Evolutionary conservation across 164 flowering plant species (phyloP).

Genomic region (Nymphaea thermarum): DNA sequence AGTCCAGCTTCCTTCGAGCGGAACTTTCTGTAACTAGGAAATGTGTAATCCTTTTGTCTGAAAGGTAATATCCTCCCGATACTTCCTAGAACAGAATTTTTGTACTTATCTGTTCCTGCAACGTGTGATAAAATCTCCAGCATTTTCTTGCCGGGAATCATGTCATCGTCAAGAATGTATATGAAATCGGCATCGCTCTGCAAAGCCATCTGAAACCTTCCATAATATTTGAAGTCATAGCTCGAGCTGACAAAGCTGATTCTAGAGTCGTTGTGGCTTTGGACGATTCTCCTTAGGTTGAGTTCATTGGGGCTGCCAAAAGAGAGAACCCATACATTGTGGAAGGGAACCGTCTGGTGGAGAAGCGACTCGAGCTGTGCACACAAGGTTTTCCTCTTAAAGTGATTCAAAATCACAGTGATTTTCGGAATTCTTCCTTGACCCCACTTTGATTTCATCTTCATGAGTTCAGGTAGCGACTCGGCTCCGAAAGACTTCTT

Average conservation of each 20-base stretch:
- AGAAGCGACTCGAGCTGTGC: constrained; percentile 82
- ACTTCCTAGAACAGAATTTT: constrained; percentile 87
- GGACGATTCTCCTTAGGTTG: constrained; percentile 55
- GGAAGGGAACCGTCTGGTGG: constrained; percentile 77
- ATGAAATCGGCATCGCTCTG: constrained; percentile 87
- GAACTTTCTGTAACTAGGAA: constrained; percentile 92
- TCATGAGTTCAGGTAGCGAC: constrained; percentile 59
- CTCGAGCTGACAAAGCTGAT: constrained; percentile 86
- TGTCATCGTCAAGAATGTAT: constrained; percentile 90
- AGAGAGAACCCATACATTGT: constrained; percentile 84
- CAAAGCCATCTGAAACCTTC: constrained; percentile 94
- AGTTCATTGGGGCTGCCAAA: constrained; percentile 90
- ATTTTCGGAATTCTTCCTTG: constrained; percentile 48
- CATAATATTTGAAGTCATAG: constrained; percentile 93
- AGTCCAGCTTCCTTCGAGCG: constrained; percentile 93
- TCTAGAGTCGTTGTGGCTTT: constrained; percentile 69
- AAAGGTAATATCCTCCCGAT: constrained; percentile 95
- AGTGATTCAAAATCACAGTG: constrained; percentile 87
- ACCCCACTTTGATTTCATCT: constrained; percentile 74
- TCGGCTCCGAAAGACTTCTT: constrained; percentile 52
- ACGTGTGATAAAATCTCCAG: constrained; percentile 84
- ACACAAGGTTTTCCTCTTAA: constrained; percentile 91
- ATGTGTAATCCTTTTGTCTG: constrained; percentile 79
- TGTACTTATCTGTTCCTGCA: constrained; percentile 86
- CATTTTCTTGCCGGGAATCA: constrained; percentile 95